phyloP scores from a whole-genome alignment of 495 filamentous ascomycete genomes.

The Podospora didyma region DNA sequence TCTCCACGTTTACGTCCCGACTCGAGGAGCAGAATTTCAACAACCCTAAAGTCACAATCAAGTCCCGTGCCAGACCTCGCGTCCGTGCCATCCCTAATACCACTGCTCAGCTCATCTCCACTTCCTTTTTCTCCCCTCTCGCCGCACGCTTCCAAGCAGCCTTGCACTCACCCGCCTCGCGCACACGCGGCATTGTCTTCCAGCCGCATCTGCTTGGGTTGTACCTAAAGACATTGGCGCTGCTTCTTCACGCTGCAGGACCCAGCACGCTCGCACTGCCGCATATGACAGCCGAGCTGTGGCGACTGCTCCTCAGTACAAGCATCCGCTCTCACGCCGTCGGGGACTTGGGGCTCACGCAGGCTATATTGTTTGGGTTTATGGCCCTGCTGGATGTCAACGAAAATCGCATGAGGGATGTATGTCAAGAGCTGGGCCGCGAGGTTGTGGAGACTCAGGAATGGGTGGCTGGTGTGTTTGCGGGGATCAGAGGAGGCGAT shows the following conservation, averaged over 20 bases:
- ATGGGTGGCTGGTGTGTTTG: constrained; percentile 42
- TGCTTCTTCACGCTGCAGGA: constrained; percentile 63
- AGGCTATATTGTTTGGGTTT: constrained; percentile 73
- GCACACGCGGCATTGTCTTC: constrained; percentile 47
- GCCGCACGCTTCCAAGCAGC: constrained; percentile 56
- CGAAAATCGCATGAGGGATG: constrained; percentile 64
- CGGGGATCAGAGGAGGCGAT: constrained; percentile 37
- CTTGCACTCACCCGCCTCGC: constrained; percentile 38
- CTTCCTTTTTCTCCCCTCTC: constrained; percentile 79
- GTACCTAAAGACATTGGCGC: constrained; percentile 61
- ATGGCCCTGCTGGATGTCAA: constrained; percentile 85
- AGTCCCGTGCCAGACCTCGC: constrained; percentile 42
- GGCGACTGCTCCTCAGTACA: constrained; percentile 56
- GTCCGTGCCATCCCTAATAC: constrained; percentile 67
- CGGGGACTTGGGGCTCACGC: constrained; percentile 59
- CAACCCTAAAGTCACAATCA: constrained; percentile 20
- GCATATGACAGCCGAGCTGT: constrained; percentile 67
- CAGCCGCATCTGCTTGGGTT: constrained; percentile 56
- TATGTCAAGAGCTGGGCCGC: constrained; percentile 59
- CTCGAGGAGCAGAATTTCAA: constrained; percentile 22
- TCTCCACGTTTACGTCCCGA: constrained; percentile 47
- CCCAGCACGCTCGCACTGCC: constrained; percentile 57
- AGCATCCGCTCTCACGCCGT: constrained; percentile 36
- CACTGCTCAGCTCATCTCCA: constrained; percentile 66
- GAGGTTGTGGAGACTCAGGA: constrained; percentile 54